Evolutionary conservation across 2,329 filamentous ascomycete genomes (phyloP).

Genomic region (Aspergillus bombycis): DNA sequence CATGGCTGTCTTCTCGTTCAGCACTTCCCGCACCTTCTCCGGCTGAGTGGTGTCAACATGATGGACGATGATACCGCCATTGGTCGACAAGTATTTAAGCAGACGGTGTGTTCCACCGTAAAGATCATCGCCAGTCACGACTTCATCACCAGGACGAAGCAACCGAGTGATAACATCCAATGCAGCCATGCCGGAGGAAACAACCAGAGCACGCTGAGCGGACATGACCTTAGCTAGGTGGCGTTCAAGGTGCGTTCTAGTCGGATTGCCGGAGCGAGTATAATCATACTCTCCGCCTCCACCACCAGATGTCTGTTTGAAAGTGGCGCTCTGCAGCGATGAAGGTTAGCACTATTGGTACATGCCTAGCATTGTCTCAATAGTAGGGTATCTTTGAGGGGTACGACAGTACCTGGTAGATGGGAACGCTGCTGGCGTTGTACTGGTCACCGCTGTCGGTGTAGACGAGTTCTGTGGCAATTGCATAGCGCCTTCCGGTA

Average conservation of each 20-base stretch:
- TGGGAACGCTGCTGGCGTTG: conserved; percentile 92
- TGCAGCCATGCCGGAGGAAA: conserved; percentile 96
- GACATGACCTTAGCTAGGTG: conserved; percentile 99
- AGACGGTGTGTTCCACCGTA: conserved; percentile 95
- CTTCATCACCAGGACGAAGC: conserved; percentile 89
- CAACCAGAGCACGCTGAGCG: conserved; percentile 84
- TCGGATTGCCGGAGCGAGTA: conserved; percentile 95
- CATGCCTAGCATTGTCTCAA: too few relatives aligned
- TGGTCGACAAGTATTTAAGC: conserved; percentile 85
- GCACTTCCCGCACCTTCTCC: conserved; percentile 67
- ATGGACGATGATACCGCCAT: conserved; percentile 90
- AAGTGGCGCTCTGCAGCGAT: conserved; percentile 74
- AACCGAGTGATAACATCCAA: conserved; percentile 94
- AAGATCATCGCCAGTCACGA: conserved; percentile 93
- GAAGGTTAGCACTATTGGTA: conserved; percentile 1
- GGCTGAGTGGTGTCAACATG: conserved; percentile 91
- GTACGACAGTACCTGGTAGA: conserved; percentile 71
- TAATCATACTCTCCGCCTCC: conserved; percentile 96
- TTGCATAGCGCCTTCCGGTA: conserved; percentile 83
- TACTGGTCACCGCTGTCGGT: conserved; percentile 97
- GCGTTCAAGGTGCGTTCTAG: conserved; percentile 90
- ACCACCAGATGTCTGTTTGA: conserved; percentile 83
- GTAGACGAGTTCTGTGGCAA: conserved; percentile 95
- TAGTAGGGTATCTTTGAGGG: too few relatives aligned
- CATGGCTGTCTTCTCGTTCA: conserved; percentile 87